Base-by-base conservation (phyloP, 306 rosid genomes). In the Spatholobus suberectus region DNA sequence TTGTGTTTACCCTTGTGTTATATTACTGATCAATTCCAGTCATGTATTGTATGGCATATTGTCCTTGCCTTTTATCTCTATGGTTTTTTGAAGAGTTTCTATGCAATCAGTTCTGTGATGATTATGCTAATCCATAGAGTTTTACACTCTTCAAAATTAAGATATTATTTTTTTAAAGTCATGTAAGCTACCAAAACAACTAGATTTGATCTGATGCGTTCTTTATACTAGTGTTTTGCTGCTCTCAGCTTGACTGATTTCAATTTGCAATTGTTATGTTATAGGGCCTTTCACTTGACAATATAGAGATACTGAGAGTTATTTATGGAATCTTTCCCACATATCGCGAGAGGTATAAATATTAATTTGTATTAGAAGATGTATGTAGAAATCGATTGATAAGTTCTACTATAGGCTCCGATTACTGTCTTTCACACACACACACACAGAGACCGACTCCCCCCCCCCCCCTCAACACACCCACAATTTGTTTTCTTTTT, bases 271-370 rank as follows among this genome's bases (percentile, higher is more conserved):
- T 21, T 54, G 73, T 21, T 58, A 29, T 70, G n/a, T 82, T 81
- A 75, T 74, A 96, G 99, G 98, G 93, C 71, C 92, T 92, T 79
- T 87, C 89, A 77, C 93, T 96, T 69, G 94, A 96, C 71, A 88
- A 90, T 47, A 71, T 93, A 81, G 93, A 96, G 91, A 92, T 96
- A 85, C 82, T 84, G 79, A 81, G 97, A 77, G 93, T 96, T 75
- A 86, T 96, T 43, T 93, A 92, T 41, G 98, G 99, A 46, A 91
- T 96, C 80, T 93, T 96, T 74, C 98, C 99, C 44, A 93, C 98
- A 34, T 92, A 92, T 69, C 90, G 94, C 14, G 83, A 93, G 80
- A 96, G 99, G 99, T 93, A 86, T 61, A 76, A 29, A 82, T 62
- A 86, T 61, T 78, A 29, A 82, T 62, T 62, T 67, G 15, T 77